phyloP scores from a whole-genome alignment of 2,329 filamentous ascomycete genomes.

The Chalara sp. region DNA sequence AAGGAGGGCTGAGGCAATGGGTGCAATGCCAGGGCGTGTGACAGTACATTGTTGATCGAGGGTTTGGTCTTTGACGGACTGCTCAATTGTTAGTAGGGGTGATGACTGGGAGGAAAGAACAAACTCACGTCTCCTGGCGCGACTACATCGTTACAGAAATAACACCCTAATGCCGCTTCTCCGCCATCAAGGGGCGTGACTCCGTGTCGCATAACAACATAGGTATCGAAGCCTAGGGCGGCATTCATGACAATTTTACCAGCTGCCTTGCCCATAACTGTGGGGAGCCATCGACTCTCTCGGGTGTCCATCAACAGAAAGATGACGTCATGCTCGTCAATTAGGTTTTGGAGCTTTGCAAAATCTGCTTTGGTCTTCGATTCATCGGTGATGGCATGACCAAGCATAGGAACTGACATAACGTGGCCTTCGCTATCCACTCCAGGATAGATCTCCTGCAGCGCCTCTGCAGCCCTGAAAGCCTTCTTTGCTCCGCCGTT shows the following conservation, averaged over 20 bases:
- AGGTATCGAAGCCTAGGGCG: conserved; percentile 92
- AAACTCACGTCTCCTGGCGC: conserved; percentile 79
- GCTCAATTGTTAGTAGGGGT: conserved; percentile 12
- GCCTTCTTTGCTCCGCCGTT: conserved; percentile 83
- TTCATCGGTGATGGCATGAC: conserved; percentile 76
- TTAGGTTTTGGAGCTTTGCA: conserved; percentile 64
- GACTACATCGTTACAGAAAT: conserved; percentile 98
- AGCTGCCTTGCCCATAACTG: conserved; percentile 87
- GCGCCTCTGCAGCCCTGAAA: conserved; percentile 66
- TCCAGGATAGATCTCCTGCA: conserved; percentile 84
- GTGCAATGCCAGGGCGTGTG: conserved; percentile 84
- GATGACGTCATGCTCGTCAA: conserved; percentile 81
- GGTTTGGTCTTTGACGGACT: conserved; percentile 92
- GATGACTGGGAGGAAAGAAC: not conserved
- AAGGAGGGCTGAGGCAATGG: conserved; percentile 83
- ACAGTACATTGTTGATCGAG: conserved; percentile 98
- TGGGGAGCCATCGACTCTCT: conserved; percentile 92
- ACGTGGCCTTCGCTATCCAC: conserved; percentile 75
- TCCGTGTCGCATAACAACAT: conserved; percentile 94
- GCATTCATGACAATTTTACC: conserved; percentile 97
- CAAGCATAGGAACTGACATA: conserved; percentile 90
- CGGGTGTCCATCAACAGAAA: conserved; percentile 97
- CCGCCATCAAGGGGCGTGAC: conserved; percentile 49
- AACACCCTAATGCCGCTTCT: conserved; percentile 77
- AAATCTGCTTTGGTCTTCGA: conserved; percentile 66